Evolutionary conservation across 495 filamentous ascomycete genomes (phyloP).

Genomic region (Penicillium nucicola): DNA sequence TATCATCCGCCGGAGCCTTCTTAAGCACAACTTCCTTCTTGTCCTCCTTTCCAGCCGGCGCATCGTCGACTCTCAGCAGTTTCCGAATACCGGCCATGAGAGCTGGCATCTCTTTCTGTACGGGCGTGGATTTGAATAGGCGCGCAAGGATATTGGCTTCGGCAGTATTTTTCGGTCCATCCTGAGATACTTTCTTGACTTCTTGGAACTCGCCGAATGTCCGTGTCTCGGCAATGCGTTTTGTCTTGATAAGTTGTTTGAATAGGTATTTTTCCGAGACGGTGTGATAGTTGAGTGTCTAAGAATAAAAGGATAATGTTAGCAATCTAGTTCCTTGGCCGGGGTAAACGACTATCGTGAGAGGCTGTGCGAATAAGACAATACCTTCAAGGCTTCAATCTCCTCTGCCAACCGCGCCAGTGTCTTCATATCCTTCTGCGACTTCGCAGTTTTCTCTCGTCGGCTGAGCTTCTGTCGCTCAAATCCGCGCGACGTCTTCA

Average conservation of each 20-base stretch:
- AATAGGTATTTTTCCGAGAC: slow-evolving; percentile 68
- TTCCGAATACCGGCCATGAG: slow-evolving; percentile 60
- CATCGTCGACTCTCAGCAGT: slow-evolving; percentile 56
- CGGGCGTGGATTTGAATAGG: slow-evolving; percentile 72
- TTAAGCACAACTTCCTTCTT: slow-evolving; percentile 21
- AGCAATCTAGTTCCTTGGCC: not conserved
- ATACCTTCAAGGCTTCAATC: slow-evolving; percentile 71
- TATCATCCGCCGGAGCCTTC: slow-evolving; percentile 8
- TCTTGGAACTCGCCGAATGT: slow-evolving; percentile 40
- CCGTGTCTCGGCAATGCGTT: slow-evolving; percentile 57
- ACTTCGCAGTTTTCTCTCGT: slow-evolving; percentile 63
- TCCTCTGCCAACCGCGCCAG: slow-evolving; percentile 66
- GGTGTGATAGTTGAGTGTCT: slow-evolving; percentile 61
- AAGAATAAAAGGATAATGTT: not conserved
- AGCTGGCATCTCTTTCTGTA: slow-evolving; percentile 63
- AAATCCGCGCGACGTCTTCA: slow-evolving; percentile 81
- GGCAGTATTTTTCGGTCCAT: slow-evolving; percentile 47
- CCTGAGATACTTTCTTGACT: slow-evolving; percentile 28
- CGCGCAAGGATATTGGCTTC: slow-evolving; percentile 75
- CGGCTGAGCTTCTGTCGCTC: slow-evolving; percentile 86
- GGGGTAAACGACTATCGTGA: too few species aligned
- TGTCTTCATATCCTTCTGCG: slow-evolving; percentile 35
- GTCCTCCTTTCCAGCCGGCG: slow-evolving; percentile 25
- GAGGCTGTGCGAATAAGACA: not conserved
- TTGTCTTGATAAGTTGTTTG: slow-evolving; percentile 71